These are phyloP conservation scores for Cordia subcordata DNA, from an alignment of 257 asterid genomes.

Conservation along the genomic window DNA sequence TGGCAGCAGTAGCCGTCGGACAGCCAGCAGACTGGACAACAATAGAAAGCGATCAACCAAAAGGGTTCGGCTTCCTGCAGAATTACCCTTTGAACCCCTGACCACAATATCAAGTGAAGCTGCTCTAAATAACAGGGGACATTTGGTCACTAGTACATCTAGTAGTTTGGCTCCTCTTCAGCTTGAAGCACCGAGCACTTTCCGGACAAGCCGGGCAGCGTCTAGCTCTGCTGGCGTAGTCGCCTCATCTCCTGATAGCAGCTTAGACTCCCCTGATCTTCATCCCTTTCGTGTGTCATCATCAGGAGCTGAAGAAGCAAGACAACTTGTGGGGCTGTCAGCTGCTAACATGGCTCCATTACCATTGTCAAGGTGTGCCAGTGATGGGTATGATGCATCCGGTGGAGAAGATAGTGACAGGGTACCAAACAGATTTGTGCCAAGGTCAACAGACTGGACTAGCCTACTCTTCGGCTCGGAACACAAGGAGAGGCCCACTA, in stretches of 20 bases:
- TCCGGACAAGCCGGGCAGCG: conserved; percentile 32
- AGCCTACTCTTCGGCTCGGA: conserved; percentile 69
- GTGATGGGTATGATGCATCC: conserved; percentile 96
- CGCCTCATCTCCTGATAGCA: conserved; percentile 89
- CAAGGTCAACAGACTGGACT: conserved; percentile 66
- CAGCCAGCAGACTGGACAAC: conserved; percentile 45
- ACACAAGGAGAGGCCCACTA: conserved; percentile 32
- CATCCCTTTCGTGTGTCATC: conserved; percentile 65
- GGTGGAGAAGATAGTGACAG: conserved; percentile 98
- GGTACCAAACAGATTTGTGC: conserved; percentile 53
- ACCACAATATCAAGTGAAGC: conserved; percentile 29
- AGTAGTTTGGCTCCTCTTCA: conserved; percentile 64
- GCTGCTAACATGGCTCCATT: conserved; percentile 28
- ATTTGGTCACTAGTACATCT: conserved; percentile 38
- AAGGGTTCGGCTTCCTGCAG: conserved; percentile 83
- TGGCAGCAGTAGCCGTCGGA: conserved; percentile 63
- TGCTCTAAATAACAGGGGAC: conserved; percentile 28
- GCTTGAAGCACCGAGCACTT: conserved; percentile 62
- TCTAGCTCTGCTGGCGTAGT: conserved; percentile 37
- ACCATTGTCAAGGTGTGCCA: conserved; percentile 77
- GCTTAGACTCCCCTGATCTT: conserved; percentile 79
- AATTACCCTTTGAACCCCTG: conserved; percentile 47
- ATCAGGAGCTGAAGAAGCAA: conserved; percentile 52
- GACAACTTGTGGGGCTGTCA: conserved; percentile 45
- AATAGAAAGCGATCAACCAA: conserved; percentile 64